Base-by-base conservation (phyloP, 2,329 filamentous ascomycete species). In the Colletotrichum liaoningense region DNA sequence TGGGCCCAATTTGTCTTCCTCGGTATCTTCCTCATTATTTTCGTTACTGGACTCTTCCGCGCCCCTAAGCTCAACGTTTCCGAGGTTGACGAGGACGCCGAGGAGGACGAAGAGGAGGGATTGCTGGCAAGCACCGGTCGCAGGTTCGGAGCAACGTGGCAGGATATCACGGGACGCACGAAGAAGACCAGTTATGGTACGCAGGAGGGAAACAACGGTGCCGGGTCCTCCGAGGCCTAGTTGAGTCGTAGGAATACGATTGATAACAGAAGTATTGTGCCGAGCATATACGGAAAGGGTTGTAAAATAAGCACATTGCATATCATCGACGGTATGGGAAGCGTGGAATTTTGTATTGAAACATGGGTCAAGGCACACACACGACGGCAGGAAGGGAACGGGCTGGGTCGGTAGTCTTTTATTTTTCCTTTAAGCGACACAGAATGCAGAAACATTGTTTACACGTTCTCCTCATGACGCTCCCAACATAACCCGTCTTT, bases 1-100 rank as follows among this genome's bases (percentile, higher is more conserved):
- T 99, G 95, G 95, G 94, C 95, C 0, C 97, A 99, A 79, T 98
- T 98, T 80, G 93, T 89, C 14, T 98, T 99, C 84, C 84, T 99
- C 56, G 93, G 84, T 42, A 88, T 98, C 24, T 98, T 97, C 82
- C 82, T 98, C 11, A 84, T 98, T 67, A 92, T 97, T 14, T 94
- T 98, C 77, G 72, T 95, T 26, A 93, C 94, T 0, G 91, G 93
- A 3, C 84, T 98, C 0, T 93, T 98, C 87, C 91, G 93, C 55
- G 92, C 95, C 1, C 95, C 96, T 0, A 92, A 89, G 79, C 83
- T 98, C 46, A 91, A 96, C 77, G 87, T 96, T 69, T 89, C 90
- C 58, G 92, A 95, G 78, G 82, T 97, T 8, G 97, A 98, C 76
- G 94, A 96, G 74, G 95, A 98, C 79, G 92, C 95, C 19, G 94